phyloP scores from a whole-genome alignment of 2,329 filamentous ascomycete genomes.

The Trichoderma sp. region DNA sequence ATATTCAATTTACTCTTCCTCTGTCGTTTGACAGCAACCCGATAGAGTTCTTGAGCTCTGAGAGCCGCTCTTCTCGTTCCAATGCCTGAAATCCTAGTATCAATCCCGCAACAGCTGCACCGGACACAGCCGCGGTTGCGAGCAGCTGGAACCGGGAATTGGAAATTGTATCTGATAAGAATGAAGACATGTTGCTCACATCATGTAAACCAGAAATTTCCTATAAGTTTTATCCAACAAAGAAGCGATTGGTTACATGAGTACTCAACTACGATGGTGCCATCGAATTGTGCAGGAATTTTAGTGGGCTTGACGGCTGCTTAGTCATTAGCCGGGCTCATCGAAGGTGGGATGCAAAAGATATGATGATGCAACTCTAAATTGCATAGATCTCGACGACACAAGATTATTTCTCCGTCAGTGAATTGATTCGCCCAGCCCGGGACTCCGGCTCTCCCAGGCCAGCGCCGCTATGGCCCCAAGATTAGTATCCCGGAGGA shows the following conservation, averaged over 20 bases:
- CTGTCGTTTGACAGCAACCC: slow-evolving; percentile 34
- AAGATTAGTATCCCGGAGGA: slow-evolving; percentile 37
- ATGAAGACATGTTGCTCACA: slow-evolving; percentile 40
- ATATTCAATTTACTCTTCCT: slow-evolving; percentile 25
- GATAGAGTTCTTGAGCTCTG: slow-evolving; percentile 59
- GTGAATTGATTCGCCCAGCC: background rate
- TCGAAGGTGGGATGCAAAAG: background rate
- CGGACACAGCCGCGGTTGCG: slow-evolving; percentile 66
- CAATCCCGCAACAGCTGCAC: slow-evolving; percentile 57
- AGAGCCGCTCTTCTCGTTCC: slow-evolving; percentile 52
- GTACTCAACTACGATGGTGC: background rate
- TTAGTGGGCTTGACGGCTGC: background rate
- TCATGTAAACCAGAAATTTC: slow-evolving; percentile 1
- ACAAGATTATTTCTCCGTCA: background rate
- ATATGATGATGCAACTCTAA: background rate
- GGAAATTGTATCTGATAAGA: slow-evolving; percentile 43
- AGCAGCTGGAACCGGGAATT: slow-evolving; percentile 60
- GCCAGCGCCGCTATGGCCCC: slow-evolving; percentile 36
- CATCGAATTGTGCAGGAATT: background rate
- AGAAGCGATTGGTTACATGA: background rate
- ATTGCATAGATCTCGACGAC: background rate
- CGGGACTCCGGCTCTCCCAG: slow-evolving; percentile 18
- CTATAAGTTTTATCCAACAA: background rate
- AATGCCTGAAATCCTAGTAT: slow-evolving; percentile 61
- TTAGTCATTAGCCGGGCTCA: background rate